phyloP scores from a whole-genome alignment of 805 yeast genomes.

The Nakazawaea sp. region DNA sequence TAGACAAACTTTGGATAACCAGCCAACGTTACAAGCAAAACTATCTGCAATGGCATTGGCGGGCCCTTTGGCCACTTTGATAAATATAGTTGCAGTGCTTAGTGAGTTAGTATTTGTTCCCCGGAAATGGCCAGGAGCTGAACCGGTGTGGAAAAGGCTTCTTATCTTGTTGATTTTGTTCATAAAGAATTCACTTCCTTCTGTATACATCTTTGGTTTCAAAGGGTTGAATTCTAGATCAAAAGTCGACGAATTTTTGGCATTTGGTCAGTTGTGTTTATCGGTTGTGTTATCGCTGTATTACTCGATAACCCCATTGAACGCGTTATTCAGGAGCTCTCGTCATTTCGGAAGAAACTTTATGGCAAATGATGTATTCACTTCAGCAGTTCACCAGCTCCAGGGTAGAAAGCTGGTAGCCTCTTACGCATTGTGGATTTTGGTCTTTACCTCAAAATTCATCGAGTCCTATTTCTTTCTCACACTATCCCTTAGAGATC shows the following conservation, averaged over 20 bases:
- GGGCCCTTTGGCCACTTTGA: slow-evolving; percentile 53
- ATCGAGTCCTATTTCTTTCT: slow-evolving; percentile 74
- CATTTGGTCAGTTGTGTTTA: slow-evolving; percentile 49
- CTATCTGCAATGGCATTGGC: slow-evolving; percentile 60
- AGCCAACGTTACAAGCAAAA: slow-evolving; percentile 51
- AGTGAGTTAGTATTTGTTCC: slow-evolving; percentile 64
- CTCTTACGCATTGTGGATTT: slow-evolving; percentile 64
- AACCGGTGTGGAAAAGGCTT: slow-evolving; percentile 44
- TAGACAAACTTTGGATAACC: slow-evolving; percentile 43
- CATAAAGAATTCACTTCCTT: slow-evolving; percentile 40
- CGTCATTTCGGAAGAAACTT: slow-evolving; percentile 29
- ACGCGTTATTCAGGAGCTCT: slow-evolving; percentile 38
- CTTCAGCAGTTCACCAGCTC: slow-evolving; percentile 49
- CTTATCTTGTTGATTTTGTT: slow-evolving; percentile 34
- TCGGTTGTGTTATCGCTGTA: slow-evolving; percentile 49
- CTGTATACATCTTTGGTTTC: slow-evolving; percentile 39
- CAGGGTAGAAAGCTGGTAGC: slow-evolving; percentile 48
- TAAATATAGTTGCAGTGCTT: slow-evolving; percentile 48
- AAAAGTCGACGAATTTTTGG: slow-evolving; percentile 31
- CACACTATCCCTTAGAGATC: slow-evolving; percentile 66
- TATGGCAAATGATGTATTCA: slow-evolving; percentile 50
- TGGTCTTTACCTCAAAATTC: slow-evolving; percentile 62
- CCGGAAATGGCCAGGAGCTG: slow-evolving; percentile 67
- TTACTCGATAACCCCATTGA: slow-evolving; percentile 57
- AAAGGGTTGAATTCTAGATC: slow-evolving; percentile 27